Base-by-base conservation (phyloP, 1,284 basidiomycete species). In the Pisolithus thermaeus region DNA sequence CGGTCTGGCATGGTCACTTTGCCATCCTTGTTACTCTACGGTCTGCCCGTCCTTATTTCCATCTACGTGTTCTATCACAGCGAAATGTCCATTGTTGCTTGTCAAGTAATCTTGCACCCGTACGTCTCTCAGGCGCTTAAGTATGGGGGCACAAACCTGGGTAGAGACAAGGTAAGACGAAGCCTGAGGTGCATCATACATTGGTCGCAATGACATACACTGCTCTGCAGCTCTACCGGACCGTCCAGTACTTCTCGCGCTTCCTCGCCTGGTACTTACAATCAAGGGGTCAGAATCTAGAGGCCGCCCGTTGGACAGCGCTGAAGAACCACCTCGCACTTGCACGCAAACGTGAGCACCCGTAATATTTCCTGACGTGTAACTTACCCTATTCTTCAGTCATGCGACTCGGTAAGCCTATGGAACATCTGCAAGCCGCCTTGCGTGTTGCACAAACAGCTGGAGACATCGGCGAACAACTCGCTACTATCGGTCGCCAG, bases 371-470 rank as follows among this genome's bases (percentile, higher is more conserved):
- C 4, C 14, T n/a, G 32, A 18, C 43, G 8, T 4, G 9, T 9
- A 14, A 12, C 46, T 52, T 7, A 18, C 37, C 4, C 9, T 25
- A 2, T 8, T 20, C 44, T 8, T 22, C 63, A 97, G 94, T 97
- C 48, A 79, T 98, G 79, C 83, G 96, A 20, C 75, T 98, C 49
- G 92, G 94, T 62, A 97, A 97, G 71, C 94, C 94, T 28, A 62
- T 97, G 56, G 96, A 99, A 68, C 93, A 97, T 72, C 77, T 97
- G 18, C 97, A 99, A 70, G 84, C 92, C 3, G 93, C 92, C 22
- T 74, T 97, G 51, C 89, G 87, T 57, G 86, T 89, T n/a, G 74
- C 83, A 14, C 73, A 85, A 32, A 67, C 78, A 4, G 64, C 79
- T 9, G 75, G 77, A 51, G 78, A 81, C 62, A 65, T 81, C 22